These are phyloP conservation scores for Keqinozyma sinolaborantium DNA, from an alignment of 1,139 yeast genomes.

Conservation along the genomic window DNA sequence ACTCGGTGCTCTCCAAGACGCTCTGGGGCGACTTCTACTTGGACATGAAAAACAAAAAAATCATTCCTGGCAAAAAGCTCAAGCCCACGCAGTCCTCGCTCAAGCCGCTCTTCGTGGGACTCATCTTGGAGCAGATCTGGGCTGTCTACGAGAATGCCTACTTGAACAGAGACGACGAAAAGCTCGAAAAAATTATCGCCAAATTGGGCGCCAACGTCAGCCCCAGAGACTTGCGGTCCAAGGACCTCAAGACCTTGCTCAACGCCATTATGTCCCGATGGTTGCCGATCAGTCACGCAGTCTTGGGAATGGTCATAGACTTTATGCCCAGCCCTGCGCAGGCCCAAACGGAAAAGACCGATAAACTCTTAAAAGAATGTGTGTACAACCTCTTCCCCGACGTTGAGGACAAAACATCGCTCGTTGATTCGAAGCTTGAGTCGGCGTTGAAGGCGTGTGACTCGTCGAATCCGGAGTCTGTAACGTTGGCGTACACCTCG, in stretches of 20 bases:
- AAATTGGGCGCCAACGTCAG: slow-evolving; percentile 65
- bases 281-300: slow-evolving; percentile 89
- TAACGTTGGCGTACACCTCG: slow-evolving; percentile 80
- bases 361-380: slow-evolving; percentile 56
- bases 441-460: slow-evolving; percentile 64
- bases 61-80: slow-evolving; percentile 55
- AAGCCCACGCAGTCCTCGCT: slow-evolving; percentile 46
- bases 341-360: slow-evolving; percentile 73
- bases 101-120: slow-evolving; percentile 83
- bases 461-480: slow-evolving; percentile 45
- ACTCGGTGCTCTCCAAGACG: slow-evolving; percentile 76
- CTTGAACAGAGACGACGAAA: slow-evolving; percentile 64
- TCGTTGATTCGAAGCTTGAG: slow-evolving; percentile 48
- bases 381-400: slow-evolving; percentile 40
- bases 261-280: slow-evolving; percentile 84
- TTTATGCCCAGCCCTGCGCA: slow-evolving; percentile 76
- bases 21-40: slow-evolving; percentile 93
- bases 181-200: slow-evolving; percentile 68
- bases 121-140: slow-evolving; percentile 91
- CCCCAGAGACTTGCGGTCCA: slow-evolving; percentile 78
- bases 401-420: slow-evolving; percentile 22
- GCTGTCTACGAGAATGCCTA: slow-evolving; percentile 75
- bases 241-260: slow-evolving; percentile 64
- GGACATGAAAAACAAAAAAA: slow-evolving; percentile 87
- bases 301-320: slow-evolving; percentile 80